A percentile compares a stretch with the other conserved stretches of the same genome.
Conservation (phyloP, 768 basidiomycete genomes). For the Mycena polygramma region DNA sequence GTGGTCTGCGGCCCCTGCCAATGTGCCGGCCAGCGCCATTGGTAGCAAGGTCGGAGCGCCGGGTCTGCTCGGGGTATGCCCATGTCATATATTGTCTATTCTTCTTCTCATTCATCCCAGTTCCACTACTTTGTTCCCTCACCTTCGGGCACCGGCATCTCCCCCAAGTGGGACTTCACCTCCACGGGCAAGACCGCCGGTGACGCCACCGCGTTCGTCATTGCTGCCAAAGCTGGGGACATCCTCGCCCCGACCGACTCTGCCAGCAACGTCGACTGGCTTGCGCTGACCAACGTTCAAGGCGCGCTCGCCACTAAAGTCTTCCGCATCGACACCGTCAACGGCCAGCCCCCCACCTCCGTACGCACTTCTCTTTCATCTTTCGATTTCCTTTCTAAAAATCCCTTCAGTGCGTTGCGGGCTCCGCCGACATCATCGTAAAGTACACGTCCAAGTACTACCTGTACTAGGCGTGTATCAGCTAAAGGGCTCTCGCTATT, state of each 20-base stretch:
- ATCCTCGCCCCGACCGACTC: slow-evolving; percentile 44
- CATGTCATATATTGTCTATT: not conserved
- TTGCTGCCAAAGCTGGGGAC: slow-evolving; percentile 43
- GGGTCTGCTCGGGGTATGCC: slow-evolving; percentile 32
- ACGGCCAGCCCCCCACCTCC: slow-evolving; percentile 51
- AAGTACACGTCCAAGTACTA: slow-evolving; percentile 40
- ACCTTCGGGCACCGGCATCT: slow-evolving; percentile 46
- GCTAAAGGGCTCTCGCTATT: not conserved
- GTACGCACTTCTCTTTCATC: slow-evolving; percentile 15
- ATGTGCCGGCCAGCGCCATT: slow-evolving; percentile 30
- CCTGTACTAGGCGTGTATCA: slow-evolving; percentile 21
- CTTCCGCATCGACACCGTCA: slow-evolving; percentile 51
- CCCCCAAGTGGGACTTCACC: slow-evolving; percentile 58
- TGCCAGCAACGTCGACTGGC: slow-evolving; percentile 54
- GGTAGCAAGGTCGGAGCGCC: slow-evolving; percentile 24
- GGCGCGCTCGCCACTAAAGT: slow-evolving; percentile 54
- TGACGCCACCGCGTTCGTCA: slow-evolving; percentile 30
- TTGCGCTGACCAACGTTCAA: slow-evolving; percentile 51
- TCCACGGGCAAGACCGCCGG: slow-evolving; percentile 39
- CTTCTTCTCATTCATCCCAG: slow-evolving; percentile 1
- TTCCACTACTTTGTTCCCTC: slow-evolving; percentile 59
- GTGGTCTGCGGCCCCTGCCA: slow-evolving; percentile 37
- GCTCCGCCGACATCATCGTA: slow-evolving; percentile 31
- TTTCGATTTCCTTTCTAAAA: not conserved
- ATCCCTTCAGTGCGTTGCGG: slow-evolving; percentile 28